phyloP scores from a whole-genome alignment of 768 basidiomycete species.

The Rhizopogon vinicolor region DNA sequence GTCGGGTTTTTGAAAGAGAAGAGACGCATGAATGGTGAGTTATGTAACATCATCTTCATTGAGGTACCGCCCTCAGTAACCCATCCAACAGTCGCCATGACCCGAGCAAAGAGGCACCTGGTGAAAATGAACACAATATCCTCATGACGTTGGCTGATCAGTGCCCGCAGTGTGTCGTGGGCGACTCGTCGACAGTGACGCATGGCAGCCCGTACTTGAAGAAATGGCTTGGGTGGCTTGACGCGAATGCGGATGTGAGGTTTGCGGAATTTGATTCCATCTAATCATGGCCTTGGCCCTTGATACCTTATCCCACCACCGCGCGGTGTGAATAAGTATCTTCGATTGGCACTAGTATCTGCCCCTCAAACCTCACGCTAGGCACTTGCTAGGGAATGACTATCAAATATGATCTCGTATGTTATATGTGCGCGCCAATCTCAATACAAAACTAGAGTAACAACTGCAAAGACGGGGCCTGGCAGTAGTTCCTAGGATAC shows the following conservation, averaged over 20 bases:
- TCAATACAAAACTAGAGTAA: too few species aligned
- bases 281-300: neutral
- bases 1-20: slow-evolving; percentile 95
- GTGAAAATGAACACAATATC: slow-evolving; percentile 39
- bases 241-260: slow-evolving; percentile 84
- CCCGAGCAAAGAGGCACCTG: slow-evolving; percentile 81
- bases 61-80: neutral
- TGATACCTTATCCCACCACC: neutral
- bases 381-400: too few species aligned
- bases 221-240: slow-evolving; percentile 89
- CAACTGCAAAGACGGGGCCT: too few species aligned
- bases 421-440: too few species aligned
- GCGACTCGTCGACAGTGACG: slow-evolving; percentile 87
- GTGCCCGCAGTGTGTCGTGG: slow-evolving; percentile 71
- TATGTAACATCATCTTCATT: neutral
- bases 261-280: slow-evolving; percentile 66
- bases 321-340: too few species aligned
- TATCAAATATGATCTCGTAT: too few species aligned
- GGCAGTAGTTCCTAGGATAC: too few species aligned
- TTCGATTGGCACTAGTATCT: too few species aligned
- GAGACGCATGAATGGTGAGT: slow-evolving; percentile 79
- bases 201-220: slow-evolving; percentile 84
- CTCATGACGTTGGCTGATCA: neutral
- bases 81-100: slow-evolving; percentile 73
- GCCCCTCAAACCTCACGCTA: too few species aligned